Evolutionary conservation across 129 eudicot species (phyloP), one percentile per base, ranked within the genome.

Genomic region (Pulicaria dysenterica): DNA sequence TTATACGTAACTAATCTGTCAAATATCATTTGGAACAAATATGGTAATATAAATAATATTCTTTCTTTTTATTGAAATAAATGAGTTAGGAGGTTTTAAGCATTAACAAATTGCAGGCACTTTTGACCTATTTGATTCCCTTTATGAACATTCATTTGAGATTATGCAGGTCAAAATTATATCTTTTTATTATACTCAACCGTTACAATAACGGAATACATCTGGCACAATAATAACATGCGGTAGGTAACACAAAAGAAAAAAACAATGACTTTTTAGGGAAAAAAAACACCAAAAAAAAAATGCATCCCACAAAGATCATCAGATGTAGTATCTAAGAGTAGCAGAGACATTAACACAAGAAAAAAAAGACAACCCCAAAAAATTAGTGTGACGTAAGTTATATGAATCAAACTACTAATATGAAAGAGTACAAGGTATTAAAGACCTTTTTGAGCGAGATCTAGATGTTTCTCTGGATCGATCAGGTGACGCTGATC

Each of bases 401-500:
- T 7, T 3, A 13, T 17, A 31, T 8, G 7, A 24, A 24, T 41
- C 17, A 12, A 54, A 36, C 34, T 36, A 54, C 40, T 44, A 59
- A 24, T 24, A 24, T 24, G 31, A 24, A 24, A 41, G 59, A 9
- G 41, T 66, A 54, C 71, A 40, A 56, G 8, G 58, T 59, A 56
- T 64, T 45, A 12, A 67, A 73, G 54, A 87, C 94, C 89, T 84
- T 77, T 80, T 91, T 51, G 86, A 83, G 68, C 85, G 84, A 76
- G 87, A 85, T 71, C 81, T 83, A 44, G 92, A 79, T 41, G 75
- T 57, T 40, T 80, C 85, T 44, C 81, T 71, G 40, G 87, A 82
- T 80, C 81, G 77, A 72, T 89, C 92, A 61, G 80, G 85, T 57
- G 92, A 86, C 40, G 70, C 88, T 65, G 89, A 87, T 40, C 83